These are phyloP conservation scores for Spinacia oleracea DNA, from an alignment of 179 eudicot species.

Conservation along the genomic window DNA sequence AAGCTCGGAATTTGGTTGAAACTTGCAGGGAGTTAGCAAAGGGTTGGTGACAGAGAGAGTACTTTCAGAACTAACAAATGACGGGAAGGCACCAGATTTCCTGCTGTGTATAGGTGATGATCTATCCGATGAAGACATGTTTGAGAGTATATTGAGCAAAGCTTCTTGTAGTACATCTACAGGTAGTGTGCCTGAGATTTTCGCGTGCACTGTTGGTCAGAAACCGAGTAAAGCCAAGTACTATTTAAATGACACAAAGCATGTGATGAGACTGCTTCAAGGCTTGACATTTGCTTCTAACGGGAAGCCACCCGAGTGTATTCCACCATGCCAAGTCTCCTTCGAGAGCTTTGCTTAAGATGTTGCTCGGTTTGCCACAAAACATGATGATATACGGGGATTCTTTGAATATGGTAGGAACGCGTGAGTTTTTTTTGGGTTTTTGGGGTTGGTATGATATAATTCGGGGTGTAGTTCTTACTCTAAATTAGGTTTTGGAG, in stretches of 20 bases:
- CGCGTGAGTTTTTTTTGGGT: constrained; percentile 6
- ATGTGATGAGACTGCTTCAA: constrained; percentile 40
- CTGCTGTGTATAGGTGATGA: constrained; percentile 49
- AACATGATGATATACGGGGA: background rate
- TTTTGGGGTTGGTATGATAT: constrained; percentile 18
- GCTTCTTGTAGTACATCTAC: constrained; percentile 27
- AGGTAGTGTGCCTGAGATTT: constrained; percentile 35
- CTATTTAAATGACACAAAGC: constrained; percentile 38
- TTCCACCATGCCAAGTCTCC: constrained; percentile 25
- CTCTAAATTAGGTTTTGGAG: constrained; percentile 19
- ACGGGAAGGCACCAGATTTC: constrained; percentile 41
- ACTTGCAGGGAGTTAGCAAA: constrained; percentile 46
- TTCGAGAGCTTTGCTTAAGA: constrained; percentile 33
- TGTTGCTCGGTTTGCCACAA: background rate
- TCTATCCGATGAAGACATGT: constrained; percentile 54
- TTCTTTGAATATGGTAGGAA: constrained; percentile 12
- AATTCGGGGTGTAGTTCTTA: constrained; percentile 12
- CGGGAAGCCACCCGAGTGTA: constrained; percentile 28
- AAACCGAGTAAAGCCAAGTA: constrained; percentile 57
- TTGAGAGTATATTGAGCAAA: constrained; percentile 37
- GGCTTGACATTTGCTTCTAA: constrained; percentile 41
- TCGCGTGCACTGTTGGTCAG: constrained; percentile 52
- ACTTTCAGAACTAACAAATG: constrained; percentile 26
- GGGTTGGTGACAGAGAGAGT: constrained; percentile 48
- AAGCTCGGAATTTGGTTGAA: background rate